A percentile compares a stretch with the other conserved stretches of the same genome.
Evolutionary conservation across 2,329 filamentous ascomycete species (phyloP).

Genomic region (Colletotrichum echinochloae): DNA sequence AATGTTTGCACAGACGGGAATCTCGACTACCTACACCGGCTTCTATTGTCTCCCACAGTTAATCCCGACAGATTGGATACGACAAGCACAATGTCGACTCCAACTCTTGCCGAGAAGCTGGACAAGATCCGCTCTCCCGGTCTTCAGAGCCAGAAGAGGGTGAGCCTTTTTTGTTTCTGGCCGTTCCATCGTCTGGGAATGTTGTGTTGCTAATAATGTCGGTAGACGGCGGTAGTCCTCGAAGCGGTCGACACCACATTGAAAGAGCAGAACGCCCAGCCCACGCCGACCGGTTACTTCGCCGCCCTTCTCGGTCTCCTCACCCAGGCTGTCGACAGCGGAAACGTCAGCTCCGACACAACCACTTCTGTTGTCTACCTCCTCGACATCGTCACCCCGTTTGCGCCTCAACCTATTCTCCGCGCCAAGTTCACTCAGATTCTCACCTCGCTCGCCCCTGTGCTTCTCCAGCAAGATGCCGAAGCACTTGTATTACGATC

Average conservation of each 20-base stretch:
- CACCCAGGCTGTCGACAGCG: constrained; percentile 77
- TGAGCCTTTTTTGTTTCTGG: constrained; percentile 52
- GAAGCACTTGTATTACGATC: constrained; percentile 89
- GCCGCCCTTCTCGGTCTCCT: constrained; percentile 93
- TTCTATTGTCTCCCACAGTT: constrained; percentile 36
- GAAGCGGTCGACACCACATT: constrained; percentile 93
- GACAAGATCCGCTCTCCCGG: constrained; percentile 98
- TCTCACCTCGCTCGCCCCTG: constrained; percentile 85
- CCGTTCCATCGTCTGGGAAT: constrained; percentile 28
- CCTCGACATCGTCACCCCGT: constrained; percentile 90
- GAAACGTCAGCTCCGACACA: constrained; percentile 82
- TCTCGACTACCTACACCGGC: constrained; percentile 18
- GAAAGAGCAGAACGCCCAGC: constrained; percentile 84
- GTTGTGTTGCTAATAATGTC: constrained; percentile 17
- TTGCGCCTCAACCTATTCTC: constrained; percentile 86
- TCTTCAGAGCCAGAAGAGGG: constrained; percentile 94
- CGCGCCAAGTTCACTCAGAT: constrained; percentile 97
- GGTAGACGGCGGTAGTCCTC: constrained; percentile 85
- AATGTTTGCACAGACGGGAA: constrained; percentile 36
- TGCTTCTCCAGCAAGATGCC: constrained; percentile 81
- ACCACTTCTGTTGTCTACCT: constrained; percentile 92
- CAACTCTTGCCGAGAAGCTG: constrained; percentile 84
- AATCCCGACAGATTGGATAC: constrained; percentile 37
- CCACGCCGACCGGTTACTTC: constrained; percentile 92
- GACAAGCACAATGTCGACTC: constrained; percentile 59